These are phyloP conservation scores for Boechera stricta DNA, from an alignment of 345 rosid species.

Conservation along the genomic window DNA sequence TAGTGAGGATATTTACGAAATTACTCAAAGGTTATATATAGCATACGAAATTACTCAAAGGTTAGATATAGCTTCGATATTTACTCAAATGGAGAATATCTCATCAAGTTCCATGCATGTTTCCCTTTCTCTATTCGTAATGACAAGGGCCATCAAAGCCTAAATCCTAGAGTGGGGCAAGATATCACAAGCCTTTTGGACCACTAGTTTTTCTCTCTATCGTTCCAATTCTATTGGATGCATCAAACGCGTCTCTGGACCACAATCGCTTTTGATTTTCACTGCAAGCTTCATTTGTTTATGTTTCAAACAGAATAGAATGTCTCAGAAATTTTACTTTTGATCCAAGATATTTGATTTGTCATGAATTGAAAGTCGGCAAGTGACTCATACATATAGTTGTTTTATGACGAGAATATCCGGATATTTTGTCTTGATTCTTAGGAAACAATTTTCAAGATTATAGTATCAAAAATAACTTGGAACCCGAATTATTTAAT, in stretches of 20 bases:
- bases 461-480: conserved; percentile 11
- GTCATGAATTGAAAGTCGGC: conserved; percentile 1
- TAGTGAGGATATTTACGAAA: not conserved
- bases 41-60: not conserved
- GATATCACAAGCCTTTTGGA: conserved; percentile 36
- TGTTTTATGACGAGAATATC: conserved; percentile 7
- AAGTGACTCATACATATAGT: not conserved
- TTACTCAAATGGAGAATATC: not conserved
- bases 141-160: conserved; percentile 36
- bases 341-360: conserved; percentile 1
- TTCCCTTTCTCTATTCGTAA: conserved; percentile 33
- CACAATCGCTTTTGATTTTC: conserved; percentile 33
- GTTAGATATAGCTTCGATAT: not conserved
- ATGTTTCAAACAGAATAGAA: conserved; percentile 19
- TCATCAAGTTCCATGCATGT: conserved; percentile 36
- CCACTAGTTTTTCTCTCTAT: conserved; percentile 23
- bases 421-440: not conserved
- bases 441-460: conserved; percentile 7
- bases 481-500: not conserved
- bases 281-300: conserved; percentile 26
- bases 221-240: conserved; percentile 39
- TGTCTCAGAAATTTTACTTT: conserved; percentile 20
- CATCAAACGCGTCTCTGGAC: conserved; percentile 39
- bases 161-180: conserved; percentile 33
- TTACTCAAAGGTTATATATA: not conserved